These are phyloP conservation scores for Trametopsis cervina DNA, from an alignment of 768 basidiomycete genomes.

Conservation along the genomic window DNA sequence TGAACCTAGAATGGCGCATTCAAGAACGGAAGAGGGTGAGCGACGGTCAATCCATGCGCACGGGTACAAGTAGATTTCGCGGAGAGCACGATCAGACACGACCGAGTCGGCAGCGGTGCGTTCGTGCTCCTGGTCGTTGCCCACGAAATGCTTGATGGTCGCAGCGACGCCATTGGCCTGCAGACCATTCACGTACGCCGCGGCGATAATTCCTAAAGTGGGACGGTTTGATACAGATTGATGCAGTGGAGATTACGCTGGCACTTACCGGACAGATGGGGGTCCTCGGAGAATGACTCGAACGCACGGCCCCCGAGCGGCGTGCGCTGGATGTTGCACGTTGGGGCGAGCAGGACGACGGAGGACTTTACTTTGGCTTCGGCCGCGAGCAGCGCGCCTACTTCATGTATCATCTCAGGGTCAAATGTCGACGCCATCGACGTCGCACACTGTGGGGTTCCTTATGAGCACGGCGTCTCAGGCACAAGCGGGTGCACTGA, in stretches of 20 bases:
- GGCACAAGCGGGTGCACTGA: too few species aligned
- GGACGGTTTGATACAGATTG: too few species aligned
- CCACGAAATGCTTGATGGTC: constrained; percentile 70
- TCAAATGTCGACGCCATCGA: constrained; percentile 69
- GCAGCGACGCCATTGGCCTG: constrained; percentile 62
- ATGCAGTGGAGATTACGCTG: neutral
- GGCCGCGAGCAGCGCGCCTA: constrained; percentile 53
- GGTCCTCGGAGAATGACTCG: constrained; percentile 71
- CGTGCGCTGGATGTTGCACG: constrained; percentile 68
- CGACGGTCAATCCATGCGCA: constrained; percentile 25
- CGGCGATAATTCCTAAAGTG: constrained; percentile 45
- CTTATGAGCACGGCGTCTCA: constrained; percentile 2
- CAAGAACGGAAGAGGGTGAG: neutral
- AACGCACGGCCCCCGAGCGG: constrained; percentile 57
- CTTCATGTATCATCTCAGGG: constrained; percentile 43
- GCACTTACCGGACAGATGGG: constrained; percentile 48
- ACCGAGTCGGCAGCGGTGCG: constrained; percentile 57
- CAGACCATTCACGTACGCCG: constrained; percentile 63
- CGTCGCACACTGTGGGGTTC: constrained; percentile 47
- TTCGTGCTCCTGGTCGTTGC: constrained; percentile 71
- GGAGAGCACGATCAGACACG: constrained; percentile 56
- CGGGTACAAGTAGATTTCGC: constrained; percentile 71
- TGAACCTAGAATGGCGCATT: constrained; percentile 36
- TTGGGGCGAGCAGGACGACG: constrained; percentile 60
- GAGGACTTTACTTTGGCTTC: constrained; percentile 64